Evolutionary conservation across 2,329 filamentous ascomycete species (phyloP), one percentile per base, ranked within the genome.

Genomic region (Penicillium rolfsii): DNA sequence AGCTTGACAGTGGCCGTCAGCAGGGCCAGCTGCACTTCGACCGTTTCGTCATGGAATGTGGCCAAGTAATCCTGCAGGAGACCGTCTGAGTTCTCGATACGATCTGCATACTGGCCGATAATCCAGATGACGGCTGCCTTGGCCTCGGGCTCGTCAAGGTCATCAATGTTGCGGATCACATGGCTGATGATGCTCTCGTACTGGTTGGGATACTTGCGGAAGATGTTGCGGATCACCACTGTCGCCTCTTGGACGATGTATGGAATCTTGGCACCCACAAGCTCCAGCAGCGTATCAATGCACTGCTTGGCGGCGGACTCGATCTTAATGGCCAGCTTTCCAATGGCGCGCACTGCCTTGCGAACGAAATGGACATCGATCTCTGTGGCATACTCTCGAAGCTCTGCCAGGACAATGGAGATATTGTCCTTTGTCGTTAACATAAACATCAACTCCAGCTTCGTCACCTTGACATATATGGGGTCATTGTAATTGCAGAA

Each of bases 401-500:
- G 80, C 76, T 99, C 95, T 1, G 93, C 96, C 66, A 99, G 79
- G 1, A 99, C 95, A 73, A 98, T 92, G 52, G 92, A 89, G 69
- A 99, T 99, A 75, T 99, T 99, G 71, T 89, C 90, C 77, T 97
- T 93, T 36, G 87, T 97, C 7, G 95, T 95, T 62, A 99, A 85
- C 95, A 98, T 99, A 78, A 99, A 99, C 67, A 99, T 98, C 69
- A 99, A 85, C 79, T 99, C 95, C 53, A 99, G 84, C 79, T 99
- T 99, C 16, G 95, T 99, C 55, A 99, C 95, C 78, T 99, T 99
- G 80, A 99, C 95, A 76, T 98, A 99, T 66, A 99, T 99, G 0
- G 95, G 95, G 73, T 99, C 95, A 76, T 99, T 99, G 80, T 99
- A 99, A 83, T 99, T 99, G 87, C 95, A 99, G 80, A 99, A 99